Conservation (phyloP, 108 stramenopile genomes). For the Tribonema minus region DNA sequence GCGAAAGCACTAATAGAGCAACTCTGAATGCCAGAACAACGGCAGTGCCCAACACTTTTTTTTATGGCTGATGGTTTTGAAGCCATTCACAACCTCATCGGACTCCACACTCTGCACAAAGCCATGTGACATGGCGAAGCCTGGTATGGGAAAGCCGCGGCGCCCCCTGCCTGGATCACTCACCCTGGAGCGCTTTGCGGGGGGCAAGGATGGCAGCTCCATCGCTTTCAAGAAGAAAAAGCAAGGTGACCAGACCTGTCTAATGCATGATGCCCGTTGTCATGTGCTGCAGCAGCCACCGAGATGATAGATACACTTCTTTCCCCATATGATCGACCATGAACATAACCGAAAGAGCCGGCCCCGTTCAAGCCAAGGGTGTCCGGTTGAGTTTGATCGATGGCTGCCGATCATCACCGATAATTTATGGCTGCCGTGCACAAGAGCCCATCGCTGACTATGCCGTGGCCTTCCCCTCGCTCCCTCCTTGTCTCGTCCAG, state of each 20-base stretch:
- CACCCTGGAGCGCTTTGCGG: constrained; percentile 8
- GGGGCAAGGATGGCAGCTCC: constrained; percentile 15
- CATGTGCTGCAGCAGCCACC: not conserved
- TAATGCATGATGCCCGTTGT: not conserved
- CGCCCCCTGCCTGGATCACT: not conserved
- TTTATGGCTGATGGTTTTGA: not conserved
- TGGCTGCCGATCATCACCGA: not conserved
- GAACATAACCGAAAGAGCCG: not conserved
- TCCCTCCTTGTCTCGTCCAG: not conserved
- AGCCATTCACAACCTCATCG: not conserved
- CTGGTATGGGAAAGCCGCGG: not conserved
- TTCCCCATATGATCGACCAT: not conserved
- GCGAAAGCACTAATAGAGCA: too few relatives aligned
- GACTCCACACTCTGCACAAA: not conserved
- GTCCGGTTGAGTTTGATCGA: not conserved
- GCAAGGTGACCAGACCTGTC: not conserved
- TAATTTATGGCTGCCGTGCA: not conserved
- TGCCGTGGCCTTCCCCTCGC: not conserved
- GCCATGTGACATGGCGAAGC: not conserved
- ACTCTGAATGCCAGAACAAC: not conserved
- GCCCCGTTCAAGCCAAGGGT: not conserved
- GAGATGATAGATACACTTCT: not conserved
- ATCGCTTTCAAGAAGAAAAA: constrained; percentile 30
- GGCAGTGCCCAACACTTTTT: not conserved
- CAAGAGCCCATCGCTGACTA: not conserved